Percentiles rank a stretch among this genome's conserved stretches.
Conservation (phyloP, 441 rosid genomes). For the Gossypium schwendimanii region DNA sequence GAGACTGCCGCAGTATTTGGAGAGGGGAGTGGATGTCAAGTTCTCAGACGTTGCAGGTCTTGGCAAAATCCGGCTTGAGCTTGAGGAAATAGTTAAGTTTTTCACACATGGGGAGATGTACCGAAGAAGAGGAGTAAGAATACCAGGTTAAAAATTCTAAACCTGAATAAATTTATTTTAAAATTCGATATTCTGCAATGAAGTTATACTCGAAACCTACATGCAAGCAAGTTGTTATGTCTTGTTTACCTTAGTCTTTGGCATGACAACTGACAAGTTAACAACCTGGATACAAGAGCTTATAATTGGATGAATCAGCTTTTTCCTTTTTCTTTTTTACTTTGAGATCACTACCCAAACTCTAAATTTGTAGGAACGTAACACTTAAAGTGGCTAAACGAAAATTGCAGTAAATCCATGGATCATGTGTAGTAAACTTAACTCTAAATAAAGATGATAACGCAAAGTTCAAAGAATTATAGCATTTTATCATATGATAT, state of each 20-base stretch:
- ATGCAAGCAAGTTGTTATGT: not conserved
- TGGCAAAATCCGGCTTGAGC: slow-evolving; percentile 91
- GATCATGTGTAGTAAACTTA: not conserved
- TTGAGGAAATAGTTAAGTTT: slow-evolving; percentile 91
- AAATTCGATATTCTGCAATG: not conserved
- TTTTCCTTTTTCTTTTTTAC: not conserved
- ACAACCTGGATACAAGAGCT: not conserved
- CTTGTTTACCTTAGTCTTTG: not conserved
- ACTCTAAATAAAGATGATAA: not conserved
- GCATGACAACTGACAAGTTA: not conserved
- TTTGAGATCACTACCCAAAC: not conserved
- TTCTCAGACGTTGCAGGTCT: slow-evolving; percentile 95
- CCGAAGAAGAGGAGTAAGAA: slow-evolving; percentile 80
- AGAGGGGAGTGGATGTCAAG: slow-evolving; percentile 81
- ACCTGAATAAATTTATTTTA: slow-evolving; percentile 4
- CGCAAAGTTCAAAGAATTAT: not conserved
- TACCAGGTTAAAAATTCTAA: slow-evolving; percentile 57
- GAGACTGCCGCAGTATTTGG: slow-evolving; percentile 78
- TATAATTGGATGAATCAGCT: not conserved
- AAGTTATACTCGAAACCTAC: not conserved
- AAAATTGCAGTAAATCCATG: slow-evolving; percentile 1
- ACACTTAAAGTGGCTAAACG: not conserved
- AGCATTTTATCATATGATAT: not conserved
- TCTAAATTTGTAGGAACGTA: not conserved
- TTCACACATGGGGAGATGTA: slow-evolving; percentile 96